Conservation (phyloP, 345 rosid genomes). For the Eutrema heterophyllum region DNA sequence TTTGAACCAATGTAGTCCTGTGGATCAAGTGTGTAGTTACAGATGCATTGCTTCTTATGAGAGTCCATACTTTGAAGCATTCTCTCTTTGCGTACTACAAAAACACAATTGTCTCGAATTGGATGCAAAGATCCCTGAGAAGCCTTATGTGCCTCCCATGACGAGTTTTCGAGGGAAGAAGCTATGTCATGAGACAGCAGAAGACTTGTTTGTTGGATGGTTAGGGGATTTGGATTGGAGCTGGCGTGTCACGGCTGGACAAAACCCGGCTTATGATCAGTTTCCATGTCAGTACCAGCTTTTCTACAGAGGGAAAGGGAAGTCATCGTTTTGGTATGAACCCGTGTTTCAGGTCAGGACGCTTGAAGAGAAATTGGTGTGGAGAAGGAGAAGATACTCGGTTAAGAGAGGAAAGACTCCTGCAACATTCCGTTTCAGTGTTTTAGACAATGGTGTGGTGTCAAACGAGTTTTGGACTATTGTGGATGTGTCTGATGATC, state of each 20-base stretch:
- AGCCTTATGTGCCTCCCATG: conserved; percentile 69
- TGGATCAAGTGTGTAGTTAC: conserved; percentile 91
- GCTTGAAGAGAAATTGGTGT: conserved; percentile 63
- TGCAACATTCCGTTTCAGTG: conserved; percentile 73
- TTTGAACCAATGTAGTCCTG: conserved; percentile 84
- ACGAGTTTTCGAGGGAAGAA: conserved; percentile 51
- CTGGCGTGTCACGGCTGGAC: conserved; percentile 93
- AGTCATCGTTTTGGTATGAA: conserved; percentile 90
- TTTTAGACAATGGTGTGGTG: conserved; percentile 87
- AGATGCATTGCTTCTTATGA: conserved; percentile 94
- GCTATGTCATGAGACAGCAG: conserved; percentile 61
- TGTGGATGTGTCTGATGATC: conserved; percentile 74
- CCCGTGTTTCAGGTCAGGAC: conserved; percentile 85
- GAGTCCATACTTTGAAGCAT: conserved; percentile 76
- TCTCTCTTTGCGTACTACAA: conserved; percentile 81
- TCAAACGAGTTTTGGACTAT: conserved; percentile 92
- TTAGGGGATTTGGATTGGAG: conserved; percentile 78
- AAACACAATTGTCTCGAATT: conserved; percentile 79
- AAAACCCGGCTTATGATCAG: conserved; percentile 94
- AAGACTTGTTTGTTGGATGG: conserved; percentile 94
- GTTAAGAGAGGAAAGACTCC: conserved; percentile 69
- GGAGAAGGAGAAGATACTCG: conserved; percentile 88
- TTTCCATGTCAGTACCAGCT: conserved; percentile 95
- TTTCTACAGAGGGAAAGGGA: conserved; percentile 87
- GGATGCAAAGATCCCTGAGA: conserved; percentile 74